phyloP scores from a whole-genome alignment of 2,329 filamentous ascomycete genomes.

The Metarhizium album region DNA sequence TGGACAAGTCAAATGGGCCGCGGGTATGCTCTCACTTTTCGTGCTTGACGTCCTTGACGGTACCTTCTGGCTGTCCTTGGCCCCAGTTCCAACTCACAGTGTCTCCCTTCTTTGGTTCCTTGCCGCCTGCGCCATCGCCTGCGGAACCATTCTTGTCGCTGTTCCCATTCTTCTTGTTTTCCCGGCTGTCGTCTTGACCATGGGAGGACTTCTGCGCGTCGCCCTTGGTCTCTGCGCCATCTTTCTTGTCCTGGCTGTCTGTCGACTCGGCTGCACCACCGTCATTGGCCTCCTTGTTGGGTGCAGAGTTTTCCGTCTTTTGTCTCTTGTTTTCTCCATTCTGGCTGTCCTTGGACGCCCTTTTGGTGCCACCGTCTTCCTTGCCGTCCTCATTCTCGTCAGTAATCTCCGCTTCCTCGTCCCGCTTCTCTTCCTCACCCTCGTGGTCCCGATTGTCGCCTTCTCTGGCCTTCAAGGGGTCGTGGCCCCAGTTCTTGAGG shows the following conservation, averaged over 20 bases:
- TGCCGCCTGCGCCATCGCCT: conserved; percentile 11
- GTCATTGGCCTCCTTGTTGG: not conserved
- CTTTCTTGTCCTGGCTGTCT: not conserved
- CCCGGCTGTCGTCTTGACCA: not conserved
- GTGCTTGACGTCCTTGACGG: conserved; percentile 32
- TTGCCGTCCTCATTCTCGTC: not conserved
- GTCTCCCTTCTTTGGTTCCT: conserved; percentile 27
- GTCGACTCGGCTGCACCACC: not conserved
- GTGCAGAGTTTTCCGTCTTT: not conserved
- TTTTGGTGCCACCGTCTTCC: not conserved
- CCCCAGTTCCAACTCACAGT: conserved; percentile 38
- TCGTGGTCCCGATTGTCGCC: conserved; percentile 1
- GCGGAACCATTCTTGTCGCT: conserved; percentile 6
- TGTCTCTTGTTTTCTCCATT: not conserved
- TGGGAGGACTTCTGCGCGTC: not conserved
- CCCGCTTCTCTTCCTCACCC: conserved; percentile 8
- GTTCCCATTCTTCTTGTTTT: conserved; percentile 4
- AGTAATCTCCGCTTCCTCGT: conserved; percentile 6
- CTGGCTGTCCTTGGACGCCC: not conserved
- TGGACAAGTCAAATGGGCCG: too few relatives aligned
- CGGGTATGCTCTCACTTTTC: conserved; percentile 21
- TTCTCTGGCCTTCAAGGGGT: conserved; percentile 32
- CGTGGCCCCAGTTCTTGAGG: conserved; percentile 53
- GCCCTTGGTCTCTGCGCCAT: not conserved
- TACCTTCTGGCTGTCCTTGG: conserved; percentile 29